Percentiles rank a stretch among this genome's conserved stretches.
phyloP scores from a whole-genome alignment of 2,329 filamentous ascomycete genomes.

The Aspergillus versicolor region DNA sequence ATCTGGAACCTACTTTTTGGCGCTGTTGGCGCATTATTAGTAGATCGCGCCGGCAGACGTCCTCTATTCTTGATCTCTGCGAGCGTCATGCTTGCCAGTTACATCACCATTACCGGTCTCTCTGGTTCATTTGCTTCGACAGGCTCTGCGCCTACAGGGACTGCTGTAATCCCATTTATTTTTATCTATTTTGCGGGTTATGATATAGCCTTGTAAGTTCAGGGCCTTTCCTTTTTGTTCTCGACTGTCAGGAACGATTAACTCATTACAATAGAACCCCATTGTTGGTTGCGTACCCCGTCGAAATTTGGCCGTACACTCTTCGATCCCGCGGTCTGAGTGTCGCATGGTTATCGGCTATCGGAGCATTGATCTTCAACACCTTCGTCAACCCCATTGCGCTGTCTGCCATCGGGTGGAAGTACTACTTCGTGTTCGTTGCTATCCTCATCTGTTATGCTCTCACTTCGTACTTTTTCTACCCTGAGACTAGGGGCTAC shows the following conservation, averaged over 20 bases:
- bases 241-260: not conserved
- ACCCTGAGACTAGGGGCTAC: constrained; percentile 16
- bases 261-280: constrained; percentile 18
- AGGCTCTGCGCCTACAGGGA: constrained; percentile 16
- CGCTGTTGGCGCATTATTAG: constrained; percentile 15
- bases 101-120: constrained; percentile 22
- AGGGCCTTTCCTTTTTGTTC: not conserved
- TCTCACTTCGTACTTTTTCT: constrained; percentile 11
- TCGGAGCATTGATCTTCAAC: constrained; percentile 20
- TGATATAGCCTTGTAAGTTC: constrained; percentile 23
- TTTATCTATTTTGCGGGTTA: constrained; percentile 30
- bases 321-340: constrained; percentile 26
- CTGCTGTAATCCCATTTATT: constrained; percentile 28
- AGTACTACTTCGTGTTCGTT: constrained; percentile 25
- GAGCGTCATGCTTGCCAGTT: constrained; percentile 22
- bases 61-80: constrained; percentile 19
- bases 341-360: constrained; percentile 18
- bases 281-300: constrained; percentile 21
- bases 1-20: constrained; percentile 27
- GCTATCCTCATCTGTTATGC: constrained; percentile 10
- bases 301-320: constrained; percentile 26
- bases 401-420: constrained; percentile 22
- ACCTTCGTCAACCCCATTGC: constrained; percentile 25
- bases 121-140: constrained; percentile 23
- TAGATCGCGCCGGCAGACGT: constrained; percentile 22